phyloP scores from a whole-genome alignment of 345 rosid species.

The Lumnitzera littorea region DNA sequence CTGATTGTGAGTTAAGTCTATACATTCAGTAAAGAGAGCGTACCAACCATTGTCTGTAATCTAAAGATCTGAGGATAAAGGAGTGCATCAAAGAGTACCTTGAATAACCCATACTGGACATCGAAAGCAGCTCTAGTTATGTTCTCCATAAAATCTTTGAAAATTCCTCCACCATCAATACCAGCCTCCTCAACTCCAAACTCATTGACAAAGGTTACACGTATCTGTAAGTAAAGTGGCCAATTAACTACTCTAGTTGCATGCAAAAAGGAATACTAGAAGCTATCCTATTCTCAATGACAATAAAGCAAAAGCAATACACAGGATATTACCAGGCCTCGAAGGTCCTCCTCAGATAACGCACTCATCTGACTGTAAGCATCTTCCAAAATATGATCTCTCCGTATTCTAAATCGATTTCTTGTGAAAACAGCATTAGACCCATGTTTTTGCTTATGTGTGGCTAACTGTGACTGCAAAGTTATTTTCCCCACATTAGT shows the following conservation, averaged over 20 bases:
- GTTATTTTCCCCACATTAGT: constrained; percentile 5
- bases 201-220: constrained; percentile 91
- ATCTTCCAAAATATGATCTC: constrained; percentile 96
- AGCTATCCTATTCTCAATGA: not conserved
- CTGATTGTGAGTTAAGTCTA: too few relatives aligned
- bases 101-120: constrained; percentile 94
- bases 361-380: constrained; percentile 96
- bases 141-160: constrained; percentile 99
- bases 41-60: too few relatives aligned
- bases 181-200: constrained; percentile 99
- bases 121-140: constrained; percentile 95
- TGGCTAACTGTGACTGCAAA: constrained; percentile 65
- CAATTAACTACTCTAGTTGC: constrained; percentile 6
- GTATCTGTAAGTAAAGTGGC: constrained; percentile 55
- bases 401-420: constrained; percentile 83
- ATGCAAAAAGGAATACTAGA: not conserved
- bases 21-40: too few relatives aligned
- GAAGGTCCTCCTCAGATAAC: constrained; percentile 91
- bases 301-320: not conserved
- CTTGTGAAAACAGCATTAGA: constrained; percentile 67
- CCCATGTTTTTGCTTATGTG: constrained; percentile 66
- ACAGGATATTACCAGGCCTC: constrained; percentile 56
- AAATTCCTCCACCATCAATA: constrained; percentile 99
- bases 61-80: too few relatives aligned
- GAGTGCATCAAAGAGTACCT: constrained; percentile 26